Evolutionary conservation across 495 filamentous ascomycete species (phyloP).

Genomic region (Aspergillus campestris): DNA sequence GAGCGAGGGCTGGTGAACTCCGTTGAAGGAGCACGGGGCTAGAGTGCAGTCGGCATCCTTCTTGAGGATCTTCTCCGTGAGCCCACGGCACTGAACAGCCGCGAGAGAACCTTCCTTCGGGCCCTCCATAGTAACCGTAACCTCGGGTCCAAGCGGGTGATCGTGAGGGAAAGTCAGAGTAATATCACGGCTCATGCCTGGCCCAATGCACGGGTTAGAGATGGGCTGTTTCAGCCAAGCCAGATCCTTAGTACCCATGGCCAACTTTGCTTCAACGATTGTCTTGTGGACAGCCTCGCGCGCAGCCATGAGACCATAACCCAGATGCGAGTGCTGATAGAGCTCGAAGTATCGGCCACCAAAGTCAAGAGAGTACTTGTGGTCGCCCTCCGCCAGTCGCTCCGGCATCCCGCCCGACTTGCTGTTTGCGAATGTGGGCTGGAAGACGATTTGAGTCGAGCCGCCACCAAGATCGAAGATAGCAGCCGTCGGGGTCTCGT

Average conservation of each 20-base stretch:
- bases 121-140: constrained; percentile 83
- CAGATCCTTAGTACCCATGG: constrained; percentile 36
- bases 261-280: constrained; percentile 54
- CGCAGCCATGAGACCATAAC: constrained; percentile 93
- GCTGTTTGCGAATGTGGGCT: constrained; percentile 81
- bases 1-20: constrained; percentile 86
- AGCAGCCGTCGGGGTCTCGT: constrained; percentile 82
- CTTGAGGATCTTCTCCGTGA: constrained; percentile 83
- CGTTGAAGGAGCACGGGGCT: constrained; percentile 93
- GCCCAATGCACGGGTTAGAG: constrained; percentile 80
- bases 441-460: constrained; percentile 95
- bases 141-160: constrained; percentile 50
- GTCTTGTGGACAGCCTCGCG: constrained; percentile 73
- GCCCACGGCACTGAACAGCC: constrained; percentile 76
- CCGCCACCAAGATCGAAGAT: constrained; percentile 95
- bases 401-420: constrained; percentile 78
- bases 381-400: constrained; percentile 77
- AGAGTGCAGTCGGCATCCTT: constrained; percentile 79
- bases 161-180: constrained; percentile 54
- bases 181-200: constrained; percentile 62
- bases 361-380: constrained; percentile 90
- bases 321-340: constrained; percentile 98
- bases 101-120: constrained; percentile 53
- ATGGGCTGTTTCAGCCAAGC: constrained; percentile 58
- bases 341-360: constrained; percentile 84